Evolutionary conservation across 805 yeast species (phyloP).

Genomic region (Schizosaccharomyces cryophilus): DNA sequence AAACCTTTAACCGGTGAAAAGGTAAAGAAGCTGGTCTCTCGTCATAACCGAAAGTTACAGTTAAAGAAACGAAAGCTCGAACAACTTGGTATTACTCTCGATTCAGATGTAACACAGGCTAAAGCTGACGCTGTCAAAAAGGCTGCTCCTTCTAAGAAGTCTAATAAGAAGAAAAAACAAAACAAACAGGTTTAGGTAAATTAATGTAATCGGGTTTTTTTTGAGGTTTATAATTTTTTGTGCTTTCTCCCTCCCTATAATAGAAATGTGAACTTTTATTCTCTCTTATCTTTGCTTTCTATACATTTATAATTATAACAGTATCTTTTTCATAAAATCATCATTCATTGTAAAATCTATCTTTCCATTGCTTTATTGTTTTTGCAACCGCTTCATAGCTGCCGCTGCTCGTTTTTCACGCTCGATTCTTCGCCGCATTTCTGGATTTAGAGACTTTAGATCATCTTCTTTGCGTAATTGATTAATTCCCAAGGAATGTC

Average conservation of each 20-base stretch:
- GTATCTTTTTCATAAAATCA: too few relatives aligned
- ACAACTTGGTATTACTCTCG: conserved; percentile 26
- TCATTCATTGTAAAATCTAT: too few relatives aligned
- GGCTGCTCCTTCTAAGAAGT: background rate
- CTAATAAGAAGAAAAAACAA: background rate
- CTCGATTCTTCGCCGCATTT: conserved; percentile 55
- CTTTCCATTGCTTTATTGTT: background rate
- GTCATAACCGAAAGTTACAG: conserved; percentile 20
- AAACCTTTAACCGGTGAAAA: conserved; percentile 29
- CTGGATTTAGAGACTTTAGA: conserved; percentile 34
- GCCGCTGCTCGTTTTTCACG: conserved; percentile 92
- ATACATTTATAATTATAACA: too few relatives aligned
- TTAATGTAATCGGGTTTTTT: background rate
- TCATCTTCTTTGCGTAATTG: conserved; percentile 7
- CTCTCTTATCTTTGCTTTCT: too few relatives aligned
- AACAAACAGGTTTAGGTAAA: background rate
- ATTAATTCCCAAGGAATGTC: conserved; percentile 9
- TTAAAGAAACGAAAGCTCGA: conserved; percentile 26
- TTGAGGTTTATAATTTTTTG: conserved; percentile 2
- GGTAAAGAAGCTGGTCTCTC: conserved; percentile 30
- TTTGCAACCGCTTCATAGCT: conserved; percentile 49
- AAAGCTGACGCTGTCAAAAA: background rate
- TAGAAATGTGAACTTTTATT: conserved; percentile 1
- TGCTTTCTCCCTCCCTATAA: background rate
- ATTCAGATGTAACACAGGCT: background rate